Conservation (phyloP, 345 rosid genomes). For the Cardamine occulta region DNA sequence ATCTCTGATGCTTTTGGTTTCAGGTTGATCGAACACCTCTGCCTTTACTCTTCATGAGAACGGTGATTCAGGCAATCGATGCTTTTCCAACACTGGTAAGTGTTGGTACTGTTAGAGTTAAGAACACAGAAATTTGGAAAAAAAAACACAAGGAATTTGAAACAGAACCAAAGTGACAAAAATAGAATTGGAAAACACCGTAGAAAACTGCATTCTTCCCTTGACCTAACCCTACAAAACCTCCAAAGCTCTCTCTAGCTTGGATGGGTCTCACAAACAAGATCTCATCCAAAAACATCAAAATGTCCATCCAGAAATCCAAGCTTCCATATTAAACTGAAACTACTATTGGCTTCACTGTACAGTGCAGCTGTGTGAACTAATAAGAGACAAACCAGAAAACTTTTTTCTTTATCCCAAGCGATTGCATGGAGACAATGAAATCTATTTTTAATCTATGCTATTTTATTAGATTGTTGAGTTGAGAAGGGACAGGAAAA, state of each 20-base stretch:
- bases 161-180: conserved; percentile 15
- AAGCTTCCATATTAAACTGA: not conserved
- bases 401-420: not conserved
- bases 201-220: conserved; percentile 11
- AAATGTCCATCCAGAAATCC: not conserved
- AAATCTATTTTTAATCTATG: not conserved
- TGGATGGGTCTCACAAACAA: conserved; percentile 12
- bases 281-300: not conserved
- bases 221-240: not conserved
- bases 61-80: conserved; percentile 95
- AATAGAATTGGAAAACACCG: conserved; percentile 10
- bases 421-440: not conserved
- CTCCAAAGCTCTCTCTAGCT: conserved; percentile 22
- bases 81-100: conserved; percentile 94
- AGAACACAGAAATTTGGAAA: conserved; percentile 1
- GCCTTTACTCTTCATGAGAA: conserved; percentile 97
- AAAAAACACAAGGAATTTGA: not conserved
- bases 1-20: conserved; percentile 38
- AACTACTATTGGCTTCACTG: too few species aligned
- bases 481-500: conserved; percentile 14
- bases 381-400: not conserved
- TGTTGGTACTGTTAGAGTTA: not conserved
- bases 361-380: not conserved
- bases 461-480: conserved; percentile 6
- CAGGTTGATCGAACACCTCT: conserved; percentile 94